Evolutionary conservation across 1,284 basidiomycete species (phyloP), one percentile per base, ranked within the genome.

Genomic region (Neotropicomus parvogracilis): DNA sequence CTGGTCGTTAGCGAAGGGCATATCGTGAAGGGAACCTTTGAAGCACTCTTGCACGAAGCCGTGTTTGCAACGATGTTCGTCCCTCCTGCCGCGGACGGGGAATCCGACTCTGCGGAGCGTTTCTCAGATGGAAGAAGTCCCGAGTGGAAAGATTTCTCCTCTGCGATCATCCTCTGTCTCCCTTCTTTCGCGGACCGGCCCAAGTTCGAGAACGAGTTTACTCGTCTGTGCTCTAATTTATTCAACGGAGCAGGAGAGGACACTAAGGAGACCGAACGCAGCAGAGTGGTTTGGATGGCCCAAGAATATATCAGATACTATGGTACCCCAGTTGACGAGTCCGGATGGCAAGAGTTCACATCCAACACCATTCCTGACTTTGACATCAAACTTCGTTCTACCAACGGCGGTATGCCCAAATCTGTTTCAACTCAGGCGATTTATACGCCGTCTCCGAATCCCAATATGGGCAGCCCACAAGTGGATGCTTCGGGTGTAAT

Each of bases 41-140:
- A 91, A 60, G 86, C 88, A 2, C 72, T 91, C 10, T 70, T 85
- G 0, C 89, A 92, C 59, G 89, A 91, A 66, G 69, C 80, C 6
- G 80, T 88, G 11, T 91, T 91, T 60, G 82, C 77, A n/a, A 88
- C 85, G 0, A 81, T 79, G 3, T 86, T 85, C 59, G 48, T 46
- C 37, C 48, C 50, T 42, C 29, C 45, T 27, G 4, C 44, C 16
- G 31, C 36, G 21, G 60, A 59, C 4, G 56, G 54, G 31, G 16
- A 40, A 17, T 7, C 32, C 16, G 42, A 47, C 29, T 43, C 39
- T 14, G 32, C 31, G 13, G 48, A 52, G 56, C 29, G 3, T 14
- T 44, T 31, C 7, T 33, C 38, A 11, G 61, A 64, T 36, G 56
- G 62, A 28, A 61, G 56, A 47, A 44, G 36, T 17, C 56, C 71